These are phyloP conservation scores for Antitrichia curtipendula DNA, from an alignment of 225 moss, liverwort and hornwort species.

Conservation along the genomic window DNA sequence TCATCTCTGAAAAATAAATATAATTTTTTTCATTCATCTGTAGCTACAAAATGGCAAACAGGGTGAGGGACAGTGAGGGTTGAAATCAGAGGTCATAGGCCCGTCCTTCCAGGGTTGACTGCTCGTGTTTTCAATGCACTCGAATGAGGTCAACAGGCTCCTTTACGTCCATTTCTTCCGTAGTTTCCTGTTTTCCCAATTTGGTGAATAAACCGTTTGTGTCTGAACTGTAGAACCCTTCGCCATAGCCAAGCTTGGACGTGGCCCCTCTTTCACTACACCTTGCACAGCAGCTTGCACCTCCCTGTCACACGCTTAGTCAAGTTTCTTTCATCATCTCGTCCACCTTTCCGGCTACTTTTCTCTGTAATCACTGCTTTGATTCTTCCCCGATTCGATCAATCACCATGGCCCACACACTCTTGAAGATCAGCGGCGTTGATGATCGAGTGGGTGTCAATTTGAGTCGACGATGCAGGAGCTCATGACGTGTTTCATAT, in stretches of 20 bases:
- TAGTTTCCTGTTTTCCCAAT: background rate
- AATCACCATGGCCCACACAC: background rate
- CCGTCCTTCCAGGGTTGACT: background rate
- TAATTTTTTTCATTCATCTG: background rate
- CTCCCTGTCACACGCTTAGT: background rate
- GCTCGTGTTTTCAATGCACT: background rate
- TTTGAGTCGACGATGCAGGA: background rate
- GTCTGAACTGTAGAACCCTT: background rate
- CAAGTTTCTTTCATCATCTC: background rate
- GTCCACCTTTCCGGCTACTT: background rate
- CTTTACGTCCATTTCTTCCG: background rate
- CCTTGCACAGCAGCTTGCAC: background rate
- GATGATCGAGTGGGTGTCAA: background rate
- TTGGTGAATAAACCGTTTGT: background rate
- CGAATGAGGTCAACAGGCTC: background rate
- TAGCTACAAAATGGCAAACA: background rate
- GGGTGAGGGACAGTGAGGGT: background rate
- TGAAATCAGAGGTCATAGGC: background rate
- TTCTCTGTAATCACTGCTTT: background rate
- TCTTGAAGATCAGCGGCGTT: background rate
- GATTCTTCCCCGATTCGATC: background rate
- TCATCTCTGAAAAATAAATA: background rate
- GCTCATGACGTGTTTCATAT: background rate
- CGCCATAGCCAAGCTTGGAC: background rate
- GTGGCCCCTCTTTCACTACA: background rate